Conservation (phyloP, 257 asterid species). For the Jaltomata sinuosa region DNA sequence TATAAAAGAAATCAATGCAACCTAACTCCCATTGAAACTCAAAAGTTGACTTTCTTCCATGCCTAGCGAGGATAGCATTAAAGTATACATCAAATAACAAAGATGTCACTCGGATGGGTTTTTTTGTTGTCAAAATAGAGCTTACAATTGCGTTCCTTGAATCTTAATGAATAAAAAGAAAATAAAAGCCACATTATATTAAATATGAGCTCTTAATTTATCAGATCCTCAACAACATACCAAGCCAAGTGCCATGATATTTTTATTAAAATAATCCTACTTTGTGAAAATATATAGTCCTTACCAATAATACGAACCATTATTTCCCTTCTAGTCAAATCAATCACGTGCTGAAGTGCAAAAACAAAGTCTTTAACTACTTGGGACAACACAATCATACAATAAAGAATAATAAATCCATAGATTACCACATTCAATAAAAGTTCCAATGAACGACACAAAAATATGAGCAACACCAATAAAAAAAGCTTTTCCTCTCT, state of each 20-base stretch:
- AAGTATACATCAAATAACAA: not conserved
- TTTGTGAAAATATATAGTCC: not conserved
- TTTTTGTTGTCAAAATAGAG: not conserved
- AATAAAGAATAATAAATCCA: not conserved
- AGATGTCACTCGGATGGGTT: not conserved
- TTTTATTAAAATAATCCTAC: not conserved
- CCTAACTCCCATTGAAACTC: not conserved
- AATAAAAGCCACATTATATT: not conserved
- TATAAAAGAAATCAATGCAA: not conserved
- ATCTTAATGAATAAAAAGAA: not conserved
- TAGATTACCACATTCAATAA: not conserved
- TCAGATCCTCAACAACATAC: not conserved
- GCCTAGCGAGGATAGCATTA: not conserved
- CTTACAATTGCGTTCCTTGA: not conserved
- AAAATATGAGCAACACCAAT: not conserved
- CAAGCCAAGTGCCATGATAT: not conserved
- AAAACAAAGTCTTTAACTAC: not conserved
- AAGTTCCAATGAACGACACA: not conserved
- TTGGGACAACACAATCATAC: not conserved
- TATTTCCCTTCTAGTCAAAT: not conserved
- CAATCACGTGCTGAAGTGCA: not conserved
- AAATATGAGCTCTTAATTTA: not conserved
- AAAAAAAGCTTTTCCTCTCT: not conserved
- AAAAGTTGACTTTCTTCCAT: not conserved
- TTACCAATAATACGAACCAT: too few relatives aligned